Base-by-base conservation (phyloP, 352 stramenopile species). In the Phytophthora rubi region DNA sequence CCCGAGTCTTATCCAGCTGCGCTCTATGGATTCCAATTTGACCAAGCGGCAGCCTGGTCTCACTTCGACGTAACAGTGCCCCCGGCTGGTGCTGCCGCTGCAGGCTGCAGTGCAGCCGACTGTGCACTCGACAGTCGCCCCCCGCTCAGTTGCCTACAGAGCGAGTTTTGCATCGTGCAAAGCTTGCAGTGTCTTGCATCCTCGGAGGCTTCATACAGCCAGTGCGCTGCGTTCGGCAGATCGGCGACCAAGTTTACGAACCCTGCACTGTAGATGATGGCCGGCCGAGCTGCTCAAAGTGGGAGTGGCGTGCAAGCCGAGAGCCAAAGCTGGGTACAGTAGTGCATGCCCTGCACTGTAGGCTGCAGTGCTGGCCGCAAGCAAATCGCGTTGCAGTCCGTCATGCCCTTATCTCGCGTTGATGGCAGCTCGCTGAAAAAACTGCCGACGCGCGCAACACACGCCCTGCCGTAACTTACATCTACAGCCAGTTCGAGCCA, bases 1-100 rank as follows among this genome's bases (percentile, higher is more conserved):
- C 23, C 30, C 33, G 28, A 18, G 42, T 45, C 44, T 54, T 63
- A 63, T 63, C 57, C 56, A 53, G 57, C 15, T 12, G 13, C 13
- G 13, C 35, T 30, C 37, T 28, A 61, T 51, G 6, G 51, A 44
- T 39, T 45, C 23, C 55, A 15, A 62, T 47, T 32, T 6, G 15
- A 12, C 15, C 39, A n/a, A 12, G 39, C 39, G 4, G 8, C 4
- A 16, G 37, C 23, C 49, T 55, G 26, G 26, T 56, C 49, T 56
- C 49, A 56, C 49, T 18, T 56, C 16, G 49, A 10, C 21, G 39
- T 47, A 47, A 47, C 39, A 18, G 13, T 47, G 39, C 39, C 39
- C 39, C 39, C 39, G 39, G 1, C 13, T 47, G 39, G 39, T 39
- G 33, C 33, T 39, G 33, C 33, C 9, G 32, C 5, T 15, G 33